Base-by-base conservation (phyloP, 805 yeast genomes). In the Komagataella ulmi region DNA sequence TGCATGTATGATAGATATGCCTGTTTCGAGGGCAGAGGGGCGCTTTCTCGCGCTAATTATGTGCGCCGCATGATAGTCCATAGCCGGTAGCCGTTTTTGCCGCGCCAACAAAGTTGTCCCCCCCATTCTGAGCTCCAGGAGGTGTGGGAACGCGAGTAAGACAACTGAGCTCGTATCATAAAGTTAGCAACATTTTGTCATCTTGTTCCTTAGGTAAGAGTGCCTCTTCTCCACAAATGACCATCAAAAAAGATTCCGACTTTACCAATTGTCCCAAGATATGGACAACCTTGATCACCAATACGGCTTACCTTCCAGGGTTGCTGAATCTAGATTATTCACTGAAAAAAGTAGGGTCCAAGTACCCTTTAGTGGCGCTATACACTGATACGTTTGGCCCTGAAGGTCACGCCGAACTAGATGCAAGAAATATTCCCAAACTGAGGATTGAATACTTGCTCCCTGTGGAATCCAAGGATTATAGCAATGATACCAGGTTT, bases 231-330 rank as follows among this genome's bases (percentile, higher is more conserved):
- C 3, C 23, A 6, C 23, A 21, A 30, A 30, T 30, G 40, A 10
- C 40, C 14, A 30, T 30, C 40, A 30, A 30, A 8, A 30, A 30
- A 30, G 62, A 63, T 50, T 49, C 58, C 17, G 56, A 56, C 47
- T 51, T 57, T 21, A 44, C 56, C 1, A 43, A 40, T n/a, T 49
- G 51, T 47, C 52, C 30, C 18, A 56, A 61, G 48, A 76, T 75
- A 1, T 80, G 84, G 84, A 72, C 81, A 0, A 76, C 83, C 0
- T 65, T 79, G 43, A 72, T 79, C 53, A 79, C 85, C 18, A 76
- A 73, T 58, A 65, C 70, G 8, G 68, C 69, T 47, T 79, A 79
- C 54, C 57, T 80, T 24, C 64, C 74, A 0, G 85, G 85, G 1
- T 65, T 79, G 3, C 59, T 79, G 10, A 71, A 81, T 0, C 62